Evolutionary conservation across 73 alveolate species (phyloP).

Genomic region (Uronychia setigera): DNA sequence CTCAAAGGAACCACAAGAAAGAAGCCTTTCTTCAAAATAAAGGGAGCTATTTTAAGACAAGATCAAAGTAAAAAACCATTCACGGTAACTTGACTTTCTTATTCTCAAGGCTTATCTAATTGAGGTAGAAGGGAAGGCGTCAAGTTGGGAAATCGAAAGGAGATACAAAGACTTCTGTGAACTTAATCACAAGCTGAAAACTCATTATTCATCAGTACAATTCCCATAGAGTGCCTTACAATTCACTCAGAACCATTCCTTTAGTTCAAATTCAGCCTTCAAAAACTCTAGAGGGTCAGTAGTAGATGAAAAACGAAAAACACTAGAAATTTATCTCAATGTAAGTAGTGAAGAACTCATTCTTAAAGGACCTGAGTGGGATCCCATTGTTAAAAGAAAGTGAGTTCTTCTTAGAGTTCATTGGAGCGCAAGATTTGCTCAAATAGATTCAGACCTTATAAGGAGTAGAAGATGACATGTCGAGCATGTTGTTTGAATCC

Average conservation of each 20-base stretch:
- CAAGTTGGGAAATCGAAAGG: constrained; percentile 15
- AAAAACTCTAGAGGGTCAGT: constrained; percentile 15
- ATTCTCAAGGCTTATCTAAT: constrained; percentile 17
- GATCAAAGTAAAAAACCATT: not conserved
- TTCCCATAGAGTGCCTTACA: constrained; percentile 11
- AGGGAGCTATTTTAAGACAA: not conserved
- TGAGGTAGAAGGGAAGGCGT: constrained; percentile 1
- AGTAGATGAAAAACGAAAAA: constrained; percentile 11
- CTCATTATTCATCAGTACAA: constrained; percentile 25
- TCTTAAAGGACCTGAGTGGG: constrained; percentile 22
- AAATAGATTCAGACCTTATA: not conserved
- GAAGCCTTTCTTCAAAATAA: not conserved
- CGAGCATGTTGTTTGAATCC: not conserved
- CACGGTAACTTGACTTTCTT: not conserved
- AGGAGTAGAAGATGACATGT: not conserved
- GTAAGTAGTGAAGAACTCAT: not conserved
- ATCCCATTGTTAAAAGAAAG: constrained; percentile 43
- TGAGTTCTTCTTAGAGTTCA: constrained; percentile 29
- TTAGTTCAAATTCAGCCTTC: not conserved
- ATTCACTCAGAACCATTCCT: not conserved
- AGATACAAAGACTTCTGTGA: constrained; percentile 22
- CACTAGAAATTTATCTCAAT: constrained; percentile 6
- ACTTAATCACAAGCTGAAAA: constrained; percentile 34
- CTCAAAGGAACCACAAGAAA: not conserved
- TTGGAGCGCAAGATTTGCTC: constrained; percentile 12